Percentiles rank a stretch among this genome's conserved stretches.
These are phyloP conservation scores for Rhizopogon roseolus DNA, from an alignment of 768 basidiomycete species.

Conservation along the genomic window DNA sequence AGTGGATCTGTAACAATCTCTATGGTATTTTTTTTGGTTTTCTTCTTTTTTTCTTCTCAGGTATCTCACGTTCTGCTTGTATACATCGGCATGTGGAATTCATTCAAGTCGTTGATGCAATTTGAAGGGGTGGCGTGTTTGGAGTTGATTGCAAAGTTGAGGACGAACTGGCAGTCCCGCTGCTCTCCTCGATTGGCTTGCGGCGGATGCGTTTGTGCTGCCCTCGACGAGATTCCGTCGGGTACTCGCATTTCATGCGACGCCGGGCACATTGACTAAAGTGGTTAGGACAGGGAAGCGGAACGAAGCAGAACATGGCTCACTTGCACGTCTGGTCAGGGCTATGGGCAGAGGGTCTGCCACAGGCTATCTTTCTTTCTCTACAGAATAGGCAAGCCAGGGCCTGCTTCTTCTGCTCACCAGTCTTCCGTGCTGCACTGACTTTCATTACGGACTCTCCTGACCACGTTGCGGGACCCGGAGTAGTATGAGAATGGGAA, in stretches of 20 bases:
- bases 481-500: slow-evolving; percentile 22
- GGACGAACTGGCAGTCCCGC: slow-evolving; percentile 12
- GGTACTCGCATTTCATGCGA: slow-evolving; percentile 41
- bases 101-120: background rate
- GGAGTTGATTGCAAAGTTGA: background rate
- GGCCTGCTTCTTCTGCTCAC: slow-evolving; percentile 40
- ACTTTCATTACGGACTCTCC: slow-evolving; percentile 26
- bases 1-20: background rate
- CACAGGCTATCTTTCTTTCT: slow-evolving; percentile 48
- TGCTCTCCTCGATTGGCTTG: slow-evolving; percentile 17
- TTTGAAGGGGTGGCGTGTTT: background rate
- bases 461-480: slow-evolving; percentile 26
- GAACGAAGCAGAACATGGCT: slow-evolving; percentile 13
- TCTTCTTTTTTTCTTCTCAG: no score
- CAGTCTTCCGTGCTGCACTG: slow-evolving; percentile 24
- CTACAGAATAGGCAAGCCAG: slow-evolving; percentile 46
- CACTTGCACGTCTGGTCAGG: slow-evolving; percentile 43
- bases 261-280: slow-evolving; percentile 44
- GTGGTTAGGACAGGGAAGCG: slow-evolving; percentile 13
- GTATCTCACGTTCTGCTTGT: background rate
- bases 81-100: background rate
- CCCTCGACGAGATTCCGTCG: slow-evolving; percentile 45
- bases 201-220: slow-evolving; percentile 37
- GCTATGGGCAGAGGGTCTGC: slow-evolving; percentile 33
- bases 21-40: background rate